phyloP scores from a whole-genome alignment of 2,329 filamentous ascomycete species.

The Aspergillus floridensis region DNA sequence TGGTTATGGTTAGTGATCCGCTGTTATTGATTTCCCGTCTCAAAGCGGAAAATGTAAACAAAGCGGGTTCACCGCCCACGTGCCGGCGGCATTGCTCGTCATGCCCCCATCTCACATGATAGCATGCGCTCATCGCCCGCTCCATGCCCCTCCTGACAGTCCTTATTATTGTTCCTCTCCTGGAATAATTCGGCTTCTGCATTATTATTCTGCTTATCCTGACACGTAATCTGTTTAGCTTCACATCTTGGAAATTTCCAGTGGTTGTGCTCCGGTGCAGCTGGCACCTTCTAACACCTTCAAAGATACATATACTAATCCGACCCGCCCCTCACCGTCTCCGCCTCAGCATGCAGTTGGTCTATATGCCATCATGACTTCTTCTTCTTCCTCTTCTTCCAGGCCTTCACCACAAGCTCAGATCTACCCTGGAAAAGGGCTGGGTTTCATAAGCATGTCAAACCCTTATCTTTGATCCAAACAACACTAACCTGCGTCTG shows the following conservation, averaged over 20 bases:
- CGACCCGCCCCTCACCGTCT: conserved; percentile 9
- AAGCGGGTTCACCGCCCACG: conserved; percentile 20
- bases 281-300: no score
- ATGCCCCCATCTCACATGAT: conserved; percentile 30
- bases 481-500: conserved; percentile 24
- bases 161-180: neutral
- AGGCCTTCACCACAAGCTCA: conserved; percentile 49
- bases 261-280: neutral
- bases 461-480: conserved; percentile 10
- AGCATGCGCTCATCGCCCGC: conserved; percentile 17
- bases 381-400: conserved; percentile 31
- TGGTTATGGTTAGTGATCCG: neutral
- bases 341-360: conserved; percentile 15
- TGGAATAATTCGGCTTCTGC: no score
- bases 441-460: conserved; percentile 59
- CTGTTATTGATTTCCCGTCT: conserved; percentile 14
- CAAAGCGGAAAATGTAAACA: conserved; percentile 34
- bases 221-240: neutral
- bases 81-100: conserved; percentile 14
- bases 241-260: no score
- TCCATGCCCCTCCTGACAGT: neutral
- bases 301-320: neutral
- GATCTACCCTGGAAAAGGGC: conserved; percentile 63
- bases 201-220: neutral
- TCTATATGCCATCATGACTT: conserved; percentile 32